Percentiles rank a stretch among this genome's conserved stretches.
Conservation (phyloP, 352 stramenopile species). For the Nothophytophthora sp. region DNA sequence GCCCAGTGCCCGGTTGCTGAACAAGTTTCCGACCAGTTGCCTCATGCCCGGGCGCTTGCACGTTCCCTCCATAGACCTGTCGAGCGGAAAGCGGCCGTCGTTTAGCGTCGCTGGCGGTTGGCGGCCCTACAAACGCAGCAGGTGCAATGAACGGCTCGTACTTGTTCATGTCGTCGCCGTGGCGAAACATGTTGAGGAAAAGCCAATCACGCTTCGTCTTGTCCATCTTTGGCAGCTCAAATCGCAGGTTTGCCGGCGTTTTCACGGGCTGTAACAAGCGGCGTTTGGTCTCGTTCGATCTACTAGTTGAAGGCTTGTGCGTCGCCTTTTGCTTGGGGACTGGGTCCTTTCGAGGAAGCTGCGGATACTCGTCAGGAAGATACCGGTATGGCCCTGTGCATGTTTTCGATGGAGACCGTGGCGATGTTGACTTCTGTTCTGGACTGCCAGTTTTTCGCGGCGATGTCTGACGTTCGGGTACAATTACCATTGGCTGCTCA, state of each 20-base stretch:
- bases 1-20: constrained; percentile 9
- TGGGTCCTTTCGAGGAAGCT: constrained; percentile 40
- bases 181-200: constrained; percentile 80
- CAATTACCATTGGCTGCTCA: constrained; percentile 1
- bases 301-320: constrained; percentile 18
- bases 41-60: constrained; percentile 1
- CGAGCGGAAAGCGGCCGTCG: constrained; percentile 24
- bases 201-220: constrained; percentile 79
- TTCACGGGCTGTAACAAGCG: constrained; percentile 51
- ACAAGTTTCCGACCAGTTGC: constrained; percentile 14
- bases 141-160: constrained; percentile 63
- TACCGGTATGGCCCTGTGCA: constrained; percentile 5
- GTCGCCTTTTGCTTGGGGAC: constrained; percentile 42
- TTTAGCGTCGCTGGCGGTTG: constrained; percentile 1
- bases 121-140: constrained; percentile 10
- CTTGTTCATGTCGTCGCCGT: constrained; percentile 63
- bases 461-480: neutral
- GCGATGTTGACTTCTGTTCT: constrained; percentile 8
- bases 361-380: constrained; percentile 24
- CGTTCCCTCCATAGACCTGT: constrained; percentile 13
- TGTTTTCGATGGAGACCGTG: constrained; percentile 5
- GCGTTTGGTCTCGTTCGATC: constrained; percentile 12
- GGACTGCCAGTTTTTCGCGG: neutral
- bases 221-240: constrained; percentile 52
- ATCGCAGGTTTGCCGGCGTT: constrained; percentile 48